Percentiles rank a stretch among this genome's conserved stretches.
phyloP scores from a whole-genome alignment of 169 alveolate genomes.

The Perkinsus olseni region DNA sequence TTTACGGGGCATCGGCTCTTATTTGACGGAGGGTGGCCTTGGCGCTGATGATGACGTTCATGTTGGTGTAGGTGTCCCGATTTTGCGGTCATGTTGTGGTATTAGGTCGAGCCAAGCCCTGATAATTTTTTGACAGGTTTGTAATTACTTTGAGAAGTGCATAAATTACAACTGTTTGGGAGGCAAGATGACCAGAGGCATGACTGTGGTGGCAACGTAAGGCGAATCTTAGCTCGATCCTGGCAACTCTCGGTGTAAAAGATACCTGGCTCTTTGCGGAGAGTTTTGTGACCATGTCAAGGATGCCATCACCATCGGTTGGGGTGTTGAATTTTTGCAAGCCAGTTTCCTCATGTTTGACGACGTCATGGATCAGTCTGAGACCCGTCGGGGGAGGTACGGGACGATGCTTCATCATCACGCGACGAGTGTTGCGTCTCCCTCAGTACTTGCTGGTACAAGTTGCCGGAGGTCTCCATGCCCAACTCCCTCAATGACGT shows the following conservation, averaged over 20 bases:
- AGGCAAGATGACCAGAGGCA: slow-evolving; percentile 38
- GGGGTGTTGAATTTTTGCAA: slow-evolving; percentile 41
- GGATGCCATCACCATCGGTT: slow-evolving; percentile 16
- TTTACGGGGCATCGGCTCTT: too few relatives aligned
- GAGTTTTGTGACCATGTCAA: not conserved
- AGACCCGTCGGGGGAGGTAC: slow-evolving; percentile 30
- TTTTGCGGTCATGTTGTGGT: not conserved
- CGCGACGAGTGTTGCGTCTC: not conserved
- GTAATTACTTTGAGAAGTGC: slow-evolving; percentile 7
- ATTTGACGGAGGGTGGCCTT: too few relatives aligned
- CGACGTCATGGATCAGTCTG: slow-evolving; percentile 37
- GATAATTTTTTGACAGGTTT: not conserved
- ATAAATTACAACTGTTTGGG: slow-evolving; percentile 38
- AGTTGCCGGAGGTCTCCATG: slow-evolving; percentile 16
- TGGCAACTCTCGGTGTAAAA: not conserved
- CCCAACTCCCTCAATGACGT: slow-evolving; percentile 35
- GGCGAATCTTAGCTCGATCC: not conserved
- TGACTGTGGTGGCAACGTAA: slow-evolving; percentile 24
- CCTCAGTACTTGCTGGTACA: not conserved
- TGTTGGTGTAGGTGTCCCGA: too few relatives aligned
- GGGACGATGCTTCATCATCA: not conserved
- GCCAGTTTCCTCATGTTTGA: slow-evolving; percentile 37
- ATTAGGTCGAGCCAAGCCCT: not conserved
- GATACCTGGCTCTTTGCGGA: not conserved
- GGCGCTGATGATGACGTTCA: too few relatives aligned